Conservation (phyloP, 1,139 yeast genomes). For the Arxiozyma bovina region DNA sequence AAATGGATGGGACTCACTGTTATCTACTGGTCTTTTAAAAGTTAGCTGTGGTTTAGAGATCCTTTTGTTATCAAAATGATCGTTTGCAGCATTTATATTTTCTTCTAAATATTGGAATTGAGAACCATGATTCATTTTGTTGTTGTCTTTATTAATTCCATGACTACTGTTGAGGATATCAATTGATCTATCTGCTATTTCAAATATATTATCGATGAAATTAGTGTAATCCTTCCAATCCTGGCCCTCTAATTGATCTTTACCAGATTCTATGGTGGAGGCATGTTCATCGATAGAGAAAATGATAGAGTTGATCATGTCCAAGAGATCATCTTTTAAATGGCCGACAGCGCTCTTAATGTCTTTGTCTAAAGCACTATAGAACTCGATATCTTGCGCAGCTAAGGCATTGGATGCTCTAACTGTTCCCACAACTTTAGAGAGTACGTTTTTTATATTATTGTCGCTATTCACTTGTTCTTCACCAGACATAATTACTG, state of each 20-base stretch:
- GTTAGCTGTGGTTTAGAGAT: conserved; percentile 62
- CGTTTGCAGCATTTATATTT: conserved; percentile 22
- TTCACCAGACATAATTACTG: conserved; percentile 5
- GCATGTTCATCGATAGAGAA: conserved; percentile 36
- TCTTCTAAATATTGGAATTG: conserved; percentile 45
- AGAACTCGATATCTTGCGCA: conserved; percentile 72
- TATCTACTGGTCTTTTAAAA: conserved; percentile 56
- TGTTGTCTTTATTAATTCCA: conserved; percentile 6
- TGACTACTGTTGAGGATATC: conserved; percentile 36
- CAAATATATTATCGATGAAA: conserved; percentile 62
- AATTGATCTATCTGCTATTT: conserved; percentile 59
- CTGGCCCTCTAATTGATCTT: conserved; percentile 36
- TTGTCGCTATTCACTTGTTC: neutral
- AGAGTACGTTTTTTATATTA: conserved; percentile 11
- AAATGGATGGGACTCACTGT: conserved; percentile 63
- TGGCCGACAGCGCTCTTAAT: conserved; percentile 39
- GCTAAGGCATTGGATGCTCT: conserved; percentile 67
- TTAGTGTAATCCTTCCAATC: conserved; percentile 60
- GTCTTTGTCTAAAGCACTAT: conserved; percentile 53
- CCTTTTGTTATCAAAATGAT: conserved; percentile 26
- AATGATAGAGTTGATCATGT: conserved; percentile 46
- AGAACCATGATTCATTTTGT: conserved; percentile 2
- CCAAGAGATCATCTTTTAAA: conserved; percentile 40
- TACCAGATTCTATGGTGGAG: conserved; percentile 32
- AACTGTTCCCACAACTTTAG: conserved; percentile 47